phyloP scores from a whole-genome alignment of 495 filamentous ascomycete species.

The Daldinia bambusicola region DNA sequence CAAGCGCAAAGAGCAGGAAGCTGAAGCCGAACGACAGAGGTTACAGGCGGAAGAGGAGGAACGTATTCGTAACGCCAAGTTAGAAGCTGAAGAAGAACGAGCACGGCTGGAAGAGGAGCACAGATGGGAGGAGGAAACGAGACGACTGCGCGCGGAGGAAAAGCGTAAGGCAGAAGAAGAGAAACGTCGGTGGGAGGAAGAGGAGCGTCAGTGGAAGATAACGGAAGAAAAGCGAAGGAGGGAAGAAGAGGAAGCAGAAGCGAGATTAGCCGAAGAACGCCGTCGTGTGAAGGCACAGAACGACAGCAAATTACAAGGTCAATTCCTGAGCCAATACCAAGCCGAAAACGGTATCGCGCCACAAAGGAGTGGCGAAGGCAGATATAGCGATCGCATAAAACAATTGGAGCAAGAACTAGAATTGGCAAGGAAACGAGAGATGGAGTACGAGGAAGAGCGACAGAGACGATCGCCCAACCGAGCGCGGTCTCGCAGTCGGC shows the following conservation, averaged over 20 bases:
- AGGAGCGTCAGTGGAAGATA: slow-evolving; percentile 82
- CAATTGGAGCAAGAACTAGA: slow-evolving; percentile 89
- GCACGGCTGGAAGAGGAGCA: slow-evolving; percentile 75
- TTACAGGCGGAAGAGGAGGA: slow-evolving; percentile 74
- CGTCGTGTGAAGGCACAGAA: slow-evolving; percentile 67
- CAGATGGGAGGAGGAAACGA: slow-evolving; percentile 82
- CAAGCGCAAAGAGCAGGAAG: slow-evolving; percentile 61
- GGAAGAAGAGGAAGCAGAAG: slow-evolving; percentile 79
- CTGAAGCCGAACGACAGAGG: slow-evolving; percentile 67
- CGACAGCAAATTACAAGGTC: slow-evolving; percentile 78
- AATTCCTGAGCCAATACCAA: slow-evolving; percentile 88
- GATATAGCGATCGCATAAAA: slow-evolving; percentile 68
- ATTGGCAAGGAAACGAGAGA: slow-evolving; percentile 84
- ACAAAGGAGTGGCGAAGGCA: slow-evolving; percentile 46
- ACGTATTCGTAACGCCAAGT: slow-evolving; percentile 65
- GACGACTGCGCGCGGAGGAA: slow-evolving; percentile 73
- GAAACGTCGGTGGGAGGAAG: slow-evolving; percentile 82
- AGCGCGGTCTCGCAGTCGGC: slow-evolving; percentile 53
- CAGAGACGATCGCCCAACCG: slow-evolving; percentile 63
- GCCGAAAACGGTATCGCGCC: slow-evolving; percentile 60
- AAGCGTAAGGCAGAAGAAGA: slow-evolving; percentile 75
- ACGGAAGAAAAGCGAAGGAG: slow-evolving; percentile 79
- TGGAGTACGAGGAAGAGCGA: slow-evolving; percentile 82
- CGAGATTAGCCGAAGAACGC: slow-evolving; percentile 72
- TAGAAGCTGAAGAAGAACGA: slow-evolving; percentile 76